Percentiles rank a stretch among this genome's conserved stretches.
Evolutionary conservation across 2,329 filamentous ascomycete species (phyloP).

Genomic region (Gnomoniopsis smithogilvyi): DNA sequence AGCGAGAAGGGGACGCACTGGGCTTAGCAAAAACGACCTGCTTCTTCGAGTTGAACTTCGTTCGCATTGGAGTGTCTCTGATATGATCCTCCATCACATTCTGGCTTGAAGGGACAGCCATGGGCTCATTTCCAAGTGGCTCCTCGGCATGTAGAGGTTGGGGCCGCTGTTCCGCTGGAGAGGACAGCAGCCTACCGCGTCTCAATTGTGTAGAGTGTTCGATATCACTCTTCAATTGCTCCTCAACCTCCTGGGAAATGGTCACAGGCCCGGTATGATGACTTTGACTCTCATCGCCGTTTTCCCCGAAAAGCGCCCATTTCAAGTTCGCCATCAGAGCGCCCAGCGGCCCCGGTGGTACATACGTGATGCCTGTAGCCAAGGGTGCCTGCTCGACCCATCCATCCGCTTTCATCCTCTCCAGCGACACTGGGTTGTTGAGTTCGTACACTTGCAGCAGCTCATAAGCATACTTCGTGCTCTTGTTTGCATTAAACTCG

Average conservation of each 20-base stretch:
- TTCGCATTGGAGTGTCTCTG: neutral
- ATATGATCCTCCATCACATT: neutral
- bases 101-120: constrained; percentile 1
- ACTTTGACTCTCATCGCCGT: constrained; percentile 20
- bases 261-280: constrained; percentile 26
- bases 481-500: constrained; percentile 44
- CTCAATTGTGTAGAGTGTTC: constrained; percentile 25
- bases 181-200: constrained; percentile 1
- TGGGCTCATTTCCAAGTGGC: neutral
- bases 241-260: constrained; percentile 49
- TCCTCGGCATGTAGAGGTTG: neutral
- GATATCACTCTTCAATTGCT: constrained; percentile 47
- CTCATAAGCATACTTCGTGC: constrained; percentile 48
- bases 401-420: constrained; percentile 50
- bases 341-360: constrained; percentile 56
- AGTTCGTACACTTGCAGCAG: constrained; percentile 58
- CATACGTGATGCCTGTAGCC: constrained; percentile 44
- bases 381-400: constrained; percentile 48
- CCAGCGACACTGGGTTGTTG: constrained; percentile 53
- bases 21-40: constrained; percentile 9
- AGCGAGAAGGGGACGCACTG: neutral
- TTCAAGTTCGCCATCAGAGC: constrained; percentile 57
- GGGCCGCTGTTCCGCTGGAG: neutral
- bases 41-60: neutral
- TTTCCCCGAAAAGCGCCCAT: constrained; percentile 44